phyloP scores from a whole-genome alignment of 768 basidiomycete species.

The Daedaleopsis sinensis region DNA sequence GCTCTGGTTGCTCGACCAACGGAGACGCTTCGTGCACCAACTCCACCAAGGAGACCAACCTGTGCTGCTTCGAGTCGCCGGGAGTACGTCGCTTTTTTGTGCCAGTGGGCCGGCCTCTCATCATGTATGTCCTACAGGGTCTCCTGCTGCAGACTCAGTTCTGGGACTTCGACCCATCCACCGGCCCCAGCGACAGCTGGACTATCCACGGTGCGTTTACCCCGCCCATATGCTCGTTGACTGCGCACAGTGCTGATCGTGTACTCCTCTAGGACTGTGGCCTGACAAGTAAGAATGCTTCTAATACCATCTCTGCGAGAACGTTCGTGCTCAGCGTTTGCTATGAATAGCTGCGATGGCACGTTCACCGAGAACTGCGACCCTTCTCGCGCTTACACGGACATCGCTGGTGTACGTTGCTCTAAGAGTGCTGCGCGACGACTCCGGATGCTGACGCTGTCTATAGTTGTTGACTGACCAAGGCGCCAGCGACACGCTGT shows the following conservation, averaged over 20 bases:
- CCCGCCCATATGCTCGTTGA: too few relatives aligned
- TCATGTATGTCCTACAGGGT: constrained; percentile 43
- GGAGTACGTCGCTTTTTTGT: constrained; percentile 46
- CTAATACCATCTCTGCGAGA: background rate
- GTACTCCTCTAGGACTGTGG: constrained; percentile 54
- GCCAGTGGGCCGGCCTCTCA: background rate
- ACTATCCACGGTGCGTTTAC: constrained; percentile 65
- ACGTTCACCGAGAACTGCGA: constrained; percentile 41
- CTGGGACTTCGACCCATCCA: constrained; percentile 69
- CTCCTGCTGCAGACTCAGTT: constrained; percentile 68
- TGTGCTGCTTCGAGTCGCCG: constrained; percentile 65
- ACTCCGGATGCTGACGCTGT: background rate
- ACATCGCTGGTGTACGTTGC: constrained; percentile 43
- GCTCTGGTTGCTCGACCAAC: constrained; percentile 56
- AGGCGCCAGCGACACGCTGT: constrained; percentile 59
- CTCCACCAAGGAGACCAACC: constrained; percentile 42
- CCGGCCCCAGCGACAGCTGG: constrained; percentile 70
- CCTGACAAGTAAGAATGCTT: constrained; percentile 53
- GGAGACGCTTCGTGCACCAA: constrained; percentile 59
- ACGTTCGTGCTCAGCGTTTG: constrained; percentile 4
- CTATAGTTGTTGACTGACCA: constrained; percentile 57
- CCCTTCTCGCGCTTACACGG: constrained; percentile 46
- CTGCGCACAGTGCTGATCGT: too few relatives aligned
- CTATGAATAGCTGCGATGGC: constrained; percentile 54
- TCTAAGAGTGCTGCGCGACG: background rate